Percentiles rank a stretch among this genome's conserved stretches.
phyloP scores from a whole-genome alignment of 257 asterid species.

The Gentiana straminea region DNA sequence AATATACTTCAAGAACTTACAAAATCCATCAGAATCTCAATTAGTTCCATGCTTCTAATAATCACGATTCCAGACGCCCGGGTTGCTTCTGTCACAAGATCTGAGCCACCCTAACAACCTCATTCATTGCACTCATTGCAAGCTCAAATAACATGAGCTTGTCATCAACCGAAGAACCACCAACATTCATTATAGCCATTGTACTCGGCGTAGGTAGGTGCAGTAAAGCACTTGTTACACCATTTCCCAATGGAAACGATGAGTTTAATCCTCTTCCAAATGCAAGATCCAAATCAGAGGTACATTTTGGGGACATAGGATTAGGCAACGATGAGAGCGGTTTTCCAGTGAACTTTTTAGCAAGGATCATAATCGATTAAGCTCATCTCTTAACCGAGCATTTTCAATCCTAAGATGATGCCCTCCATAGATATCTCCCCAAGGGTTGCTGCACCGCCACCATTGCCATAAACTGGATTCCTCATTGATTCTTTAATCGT shows the following conservation, averaged over 20 bases:
- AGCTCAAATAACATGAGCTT: conserved; percentile 36
- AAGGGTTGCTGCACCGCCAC: conserved; percentile 58
- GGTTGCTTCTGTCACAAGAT: conserved; percentile 49
- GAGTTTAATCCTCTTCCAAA: conserved; percentile 42
- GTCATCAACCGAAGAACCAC: conserved; percentile 23
- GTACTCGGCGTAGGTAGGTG: conserved; percentile 21
- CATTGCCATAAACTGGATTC: conserved; percentile 46
- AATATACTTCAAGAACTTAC: conserved; percentile 22
- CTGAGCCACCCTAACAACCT: conserved; percentile 57
- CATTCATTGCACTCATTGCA: conserved; percentile 55
- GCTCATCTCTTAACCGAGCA: conserved; percentile 56
- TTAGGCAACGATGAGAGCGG: conserved; percentile 11
- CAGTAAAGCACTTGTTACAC: conserved; percentile 20
- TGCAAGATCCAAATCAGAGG: conserved; percentile 40
- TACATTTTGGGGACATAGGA: conserved; percentile 19
- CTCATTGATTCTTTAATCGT: conserved; percentile 57
- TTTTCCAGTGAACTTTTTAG: conserved; percentile 42
- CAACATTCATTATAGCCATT: conserved; percentile 17
- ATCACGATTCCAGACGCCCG: conserved; percentile 44
- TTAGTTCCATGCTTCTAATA: conserved; percentile 30
- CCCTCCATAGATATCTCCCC: conserved; percentile 45
- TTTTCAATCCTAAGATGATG: conserved; percentile 63
- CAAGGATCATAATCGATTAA: conserved; percentile 34
- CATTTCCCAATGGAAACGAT: conserved; percentile 39
- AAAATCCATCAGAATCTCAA: conserved; percentile 58